Evolutionary conservation across 257 asterid genomes (phyloP), one percentile per base, ranked within the genome.

Genomic region (Marsdenia floribunda): DNA sequence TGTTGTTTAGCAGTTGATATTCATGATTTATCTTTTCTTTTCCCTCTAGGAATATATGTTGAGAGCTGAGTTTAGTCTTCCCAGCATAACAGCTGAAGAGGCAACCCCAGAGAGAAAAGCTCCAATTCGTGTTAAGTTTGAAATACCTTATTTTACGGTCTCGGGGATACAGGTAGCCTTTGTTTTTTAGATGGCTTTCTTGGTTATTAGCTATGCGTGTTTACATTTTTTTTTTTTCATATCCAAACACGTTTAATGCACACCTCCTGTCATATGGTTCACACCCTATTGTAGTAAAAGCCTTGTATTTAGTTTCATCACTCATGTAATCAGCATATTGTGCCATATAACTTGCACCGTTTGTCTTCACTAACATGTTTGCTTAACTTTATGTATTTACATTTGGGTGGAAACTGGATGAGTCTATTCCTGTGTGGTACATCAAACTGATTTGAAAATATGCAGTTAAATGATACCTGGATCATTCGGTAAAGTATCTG

Each of bases 91-190:
- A 26, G 90, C 97, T 57, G 99, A 95, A 80, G 99, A 95, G 57
- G 76, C 93, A 74, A 80, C 81, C 60, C 96, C 96, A 0, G 99
- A 95, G 87, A 89, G 96, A 85, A 95, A 95, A 80, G 98, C 98
- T 89, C 99, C 99, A 13, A 87, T 95, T 57, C 83, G 98, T 74
- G 97, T 95, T 86, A 95, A 95, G 83, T 95, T 95, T 83, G 99
- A 95, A 85, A 95, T 95, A 78, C 99, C 99, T 10, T 95, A 95
- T 84, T 95, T 95, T 83, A 95, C 99, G 16, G 99, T 95, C 82
- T 95, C 99, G 52, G 99, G 99, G 82, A 95, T 95, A 83, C 99
- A 95, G 97, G 99, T 89, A 73, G 80, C 82, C 82, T 68, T 49
- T 29, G 33, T 29, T 75, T 72, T 15, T 42, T 59, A 47, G 68